Evolutionary conservation across 768 basidiomycete genomes (phyloP).

Genomic region (Pisolithus tinctorius): DNA sequence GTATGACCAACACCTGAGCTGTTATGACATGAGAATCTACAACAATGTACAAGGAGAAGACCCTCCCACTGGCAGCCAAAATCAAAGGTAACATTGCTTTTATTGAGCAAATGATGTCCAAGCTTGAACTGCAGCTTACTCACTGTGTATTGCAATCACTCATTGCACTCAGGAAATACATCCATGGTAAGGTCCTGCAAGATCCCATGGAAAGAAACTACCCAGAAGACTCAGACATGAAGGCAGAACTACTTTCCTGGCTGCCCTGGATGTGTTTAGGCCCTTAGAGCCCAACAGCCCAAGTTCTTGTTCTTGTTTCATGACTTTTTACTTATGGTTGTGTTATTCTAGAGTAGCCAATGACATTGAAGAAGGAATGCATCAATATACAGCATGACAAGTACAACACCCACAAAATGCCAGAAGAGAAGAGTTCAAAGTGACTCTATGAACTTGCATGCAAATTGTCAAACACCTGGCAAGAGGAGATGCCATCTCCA

Average conservation of each 20-base stretch:
- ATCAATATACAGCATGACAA: no score
- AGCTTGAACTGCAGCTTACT: slow-evolving; percentile 88
- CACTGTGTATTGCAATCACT: slow-evolving; percentile 82
- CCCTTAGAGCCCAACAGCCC: no score
- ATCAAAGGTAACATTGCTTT: slow-evolving; percentile 75
- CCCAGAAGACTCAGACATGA: slow-evolving; percentile 53
- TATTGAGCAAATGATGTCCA: slow-evolving; percentile 73
- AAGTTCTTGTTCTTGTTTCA: no score
- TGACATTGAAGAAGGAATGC: no score
- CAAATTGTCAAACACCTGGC: slow-evolving; percentile 29
- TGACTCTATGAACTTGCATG: no score
- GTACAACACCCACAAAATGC: no score
- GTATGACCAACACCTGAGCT: no score
- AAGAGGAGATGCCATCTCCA: no score
- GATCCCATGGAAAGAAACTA: slow-evolving; percentile 68
- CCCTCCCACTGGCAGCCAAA: slow-evolving; percentile 62
- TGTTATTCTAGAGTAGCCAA: no score
- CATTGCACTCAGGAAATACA: slow-evolving; percentile 67
- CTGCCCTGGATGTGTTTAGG: slow-evolving; percentile 32
- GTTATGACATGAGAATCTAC: no score
- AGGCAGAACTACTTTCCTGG: slow-evolving; percentile 56
- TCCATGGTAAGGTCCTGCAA: slow-evolving; percentile 56
- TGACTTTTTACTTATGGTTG: no score
- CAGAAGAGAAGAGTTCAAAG: no score
- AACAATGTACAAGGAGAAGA: slow-evolving; percentile 34